Base-by-base conservation (phyloP, 2,329 filamentous ascomycete genomes). In the Alternaria angustiovoidea region DNA sequence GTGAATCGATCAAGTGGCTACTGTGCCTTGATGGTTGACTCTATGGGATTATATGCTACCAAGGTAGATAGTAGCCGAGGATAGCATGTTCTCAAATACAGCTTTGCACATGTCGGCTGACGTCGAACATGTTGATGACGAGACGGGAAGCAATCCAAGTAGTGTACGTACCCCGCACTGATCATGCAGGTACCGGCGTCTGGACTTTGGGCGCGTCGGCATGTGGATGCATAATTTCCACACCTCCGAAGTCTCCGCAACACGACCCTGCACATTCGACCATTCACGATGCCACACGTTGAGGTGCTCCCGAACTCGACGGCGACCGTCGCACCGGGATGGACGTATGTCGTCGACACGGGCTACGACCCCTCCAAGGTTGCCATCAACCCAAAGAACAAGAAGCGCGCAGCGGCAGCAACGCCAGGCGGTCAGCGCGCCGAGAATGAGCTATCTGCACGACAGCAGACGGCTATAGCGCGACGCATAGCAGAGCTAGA, bases 341-440 rank as follows among this genome's bases (percentile, higher is more conserved):
- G 93, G 91, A 93, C 93, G 12, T 97, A 97, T 76, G 92, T 97
- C 1, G 89, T 93, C 30, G 92, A 97, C 74, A 89, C 86, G 16
- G 75, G 85, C 78, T 84, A 86, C 57, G 84, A 87, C 56, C 84
- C 86, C 12, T 84, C 87, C 9, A 84, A 85, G 67, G 77, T 81
- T 51, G 76, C 83, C 53, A 83, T 84, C 61, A 81, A 83, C 67
- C 80, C 81, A 80, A 85, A 83, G 74, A 75, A 81, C 78, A 73
- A 82, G 76, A 96, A 96, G 80, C 90, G 93, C 71, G 89, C 87
- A 30, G 86, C 87, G 20, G 71, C 76, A 49, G 72, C 76, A 47
- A 70, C 72, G 39, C 67, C 68, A 14, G 61, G 71, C 61, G 71
- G 69, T 28, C 65, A 63, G 34, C 70, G 74, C 83, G 71, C 69